Conservation (phyloP, 768 basidiomycete species). For the Lentinula detonsa region DNA sequence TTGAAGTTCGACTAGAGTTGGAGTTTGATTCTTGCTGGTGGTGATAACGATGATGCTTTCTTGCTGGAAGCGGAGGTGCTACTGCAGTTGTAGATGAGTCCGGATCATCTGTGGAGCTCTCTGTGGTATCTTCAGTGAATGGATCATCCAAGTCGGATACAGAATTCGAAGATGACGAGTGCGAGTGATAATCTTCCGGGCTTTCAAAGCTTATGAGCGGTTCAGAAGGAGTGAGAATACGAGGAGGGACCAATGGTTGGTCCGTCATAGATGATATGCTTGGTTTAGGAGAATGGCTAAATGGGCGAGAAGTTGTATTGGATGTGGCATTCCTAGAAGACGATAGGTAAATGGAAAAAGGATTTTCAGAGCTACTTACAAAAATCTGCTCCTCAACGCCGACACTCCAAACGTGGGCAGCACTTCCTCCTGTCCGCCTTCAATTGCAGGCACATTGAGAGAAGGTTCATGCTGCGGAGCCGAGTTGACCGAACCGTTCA, state of each 20-base stretch:
- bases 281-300: conserved; percentile 8
- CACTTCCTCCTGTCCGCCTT: conserved; percentile 3
- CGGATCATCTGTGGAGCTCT: conserved; percentile 1
- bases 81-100: conserved; percentile 8
- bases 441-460: not conserved
- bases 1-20: conserved; percentile 32
- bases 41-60: conserved; percentile 6
- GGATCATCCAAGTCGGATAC: conserved; percentile 15
- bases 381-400: conserved; percentile 38
- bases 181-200: conserved; percentile 2
- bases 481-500: conserved; percentile 2
- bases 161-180: conserved; percentile 13
- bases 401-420: conserved; percentile 27
- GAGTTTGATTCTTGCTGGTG: conserved; percentile 12
- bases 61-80: conserved; percentile 13
- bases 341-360: not conserved
- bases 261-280: not conserved
- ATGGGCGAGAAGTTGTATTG: conserved; percentile 2
- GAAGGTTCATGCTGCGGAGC: conserved; percentile 6
- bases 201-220: conserved; percentile 3
- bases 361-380: conserved; percentile 28
- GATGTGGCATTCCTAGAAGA: not conserved
- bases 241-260: conserved; percentile 1
- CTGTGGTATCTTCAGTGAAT: conserved; percentile 16
- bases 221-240: not conserved